Percentiles rank a stretch among this genome's conserved stretches.
Evolutionary conservation across 2,329 filamentous ascomycete genomes (phyloP).

Genomic region (Shiraia bambusicola): DNA sequence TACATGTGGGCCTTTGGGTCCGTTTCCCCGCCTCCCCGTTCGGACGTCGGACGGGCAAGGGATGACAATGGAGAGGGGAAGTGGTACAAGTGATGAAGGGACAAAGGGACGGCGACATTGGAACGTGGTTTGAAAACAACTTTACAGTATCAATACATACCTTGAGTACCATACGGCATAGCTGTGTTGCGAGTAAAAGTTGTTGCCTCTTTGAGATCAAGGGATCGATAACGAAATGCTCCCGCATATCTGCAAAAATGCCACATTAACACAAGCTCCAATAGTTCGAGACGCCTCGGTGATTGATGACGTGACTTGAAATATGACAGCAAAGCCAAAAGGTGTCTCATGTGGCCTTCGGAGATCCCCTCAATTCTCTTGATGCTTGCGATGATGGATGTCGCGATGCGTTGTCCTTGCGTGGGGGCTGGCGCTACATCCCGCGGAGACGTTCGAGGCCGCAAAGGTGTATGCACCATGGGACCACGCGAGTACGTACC

Average conservation of each 20-base stretch:
- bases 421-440: slow-evolving; percentile 27
- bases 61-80: slow-evolving; percentile 9
- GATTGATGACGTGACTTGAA: slow-evolving; percentile 5
- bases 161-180: slow-evolving; percentile 79
- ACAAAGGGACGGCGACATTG: slow-evolving; percentile 11
- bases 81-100: slow-evolving; percentile 7
- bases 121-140: slow-evolving; percentile 12
- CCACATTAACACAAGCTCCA: slow-evolving; percentile 28
- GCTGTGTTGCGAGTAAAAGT: slow-evolving; percentile 90
- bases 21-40: slow-evolving; percentile 25
- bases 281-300: slow-evolving; percentile 10
- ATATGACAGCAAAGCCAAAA: slow-evolving; percentile 10
- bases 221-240: slow-evolving; percentile 97
- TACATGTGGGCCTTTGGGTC: slow-evolving; percentile 9
- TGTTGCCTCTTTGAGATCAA: slow-evolving; percentile 98
- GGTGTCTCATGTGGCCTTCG: slow-evolving; percentile 9
- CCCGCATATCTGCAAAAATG: slow-evolving; percentile 74
- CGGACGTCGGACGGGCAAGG: slow-evolving; percentile 12
- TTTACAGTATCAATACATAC: slow-evolving; percentile 50
- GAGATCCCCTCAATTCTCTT: slow-evolving; percentile 7
- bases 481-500: slow-evolving; percentile 21
- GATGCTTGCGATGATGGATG: too few species aligned
- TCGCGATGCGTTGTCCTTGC: slow-evolving; percentile 16
- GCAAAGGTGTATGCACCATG: slow-evolving; percentile 19
- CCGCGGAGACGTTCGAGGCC: slow-evolving; percentile 21